These are phyloP conservation scores for Citrullus colocynthis DNA, from an alignment of 306 rosid genomes.

Conservation along the genomic window DNA sequence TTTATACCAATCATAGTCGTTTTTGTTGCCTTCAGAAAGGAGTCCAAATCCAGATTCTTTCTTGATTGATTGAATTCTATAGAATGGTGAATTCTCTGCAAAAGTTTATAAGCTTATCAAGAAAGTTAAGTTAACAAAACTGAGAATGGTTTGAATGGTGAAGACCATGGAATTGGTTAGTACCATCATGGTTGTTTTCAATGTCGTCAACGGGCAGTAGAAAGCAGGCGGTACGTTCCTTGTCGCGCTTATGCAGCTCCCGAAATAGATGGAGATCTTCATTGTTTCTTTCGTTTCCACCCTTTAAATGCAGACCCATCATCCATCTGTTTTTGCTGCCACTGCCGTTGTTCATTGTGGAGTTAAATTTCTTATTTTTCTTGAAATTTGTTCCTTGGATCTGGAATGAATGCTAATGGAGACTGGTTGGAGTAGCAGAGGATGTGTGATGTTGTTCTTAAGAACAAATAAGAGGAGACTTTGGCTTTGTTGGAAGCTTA, in stretches of 20 bases:
- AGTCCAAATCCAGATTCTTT: slow-evolving; percentile 36
- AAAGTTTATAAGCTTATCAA: not conserved
- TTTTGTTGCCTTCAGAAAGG: slow-evolving; percentile 37
- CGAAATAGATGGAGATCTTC: slow-evolving; percentile 57
- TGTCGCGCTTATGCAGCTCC: slow-evolving; percentile 42
- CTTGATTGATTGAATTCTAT: slow-evolving; percentile 46
- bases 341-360: not conserved
- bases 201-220: slow-evolving; percentile 39
- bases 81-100: slow-evolving; percentile 39
- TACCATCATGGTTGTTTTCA: slow-evolving; percentile 10
- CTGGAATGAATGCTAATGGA: not conserved
- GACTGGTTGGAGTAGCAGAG: not conserved
- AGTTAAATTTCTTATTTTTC: not conserved
- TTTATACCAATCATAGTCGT: slow-evolving; percentile 61
- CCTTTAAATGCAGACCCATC: not conserved
- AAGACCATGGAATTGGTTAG: not conserved
- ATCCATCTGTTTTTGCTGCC: not conserved
- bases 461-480: not conserved
- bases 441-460: not conserved
- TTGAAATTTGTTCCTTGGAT: not conserved
- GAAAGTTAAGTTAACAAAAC: not conserved
- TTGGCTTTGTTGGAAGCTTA: not conserved
- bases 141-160: not conserved
- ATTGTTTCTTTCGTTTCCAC: slow-evolving; percentile 9
- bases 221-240: slow-evolving; percentile 28